Percentiles rank a stretch among this genome's conserved stretches.
phyloP scores from a whole-genome alignment of 345 rosid genomes.

The Garcia nutans region DNA sequence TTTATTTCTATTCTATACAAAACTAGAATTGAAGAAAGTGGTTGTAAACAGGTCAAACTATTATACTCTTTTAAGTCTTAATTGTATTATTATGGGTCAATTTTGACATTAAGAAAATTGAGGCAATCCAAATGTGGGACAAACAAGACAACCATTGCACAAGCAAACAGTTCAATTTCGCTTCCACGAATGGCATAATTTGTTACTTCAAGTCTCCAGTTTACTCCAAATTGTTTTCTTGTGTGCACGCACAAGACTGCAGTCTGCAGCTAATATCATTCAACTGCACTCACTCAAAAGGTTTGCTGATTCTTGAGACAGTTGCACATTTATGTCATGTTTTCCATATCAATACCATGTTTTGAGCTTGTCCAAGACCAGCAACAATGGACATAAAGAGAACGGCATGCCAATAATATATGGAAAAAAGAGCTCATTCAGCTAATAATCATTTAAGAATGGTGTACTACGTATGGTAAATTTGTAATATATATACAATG shows the following conservation, averaged over 20 bases:
- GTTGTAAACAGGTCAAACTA: not conserved
- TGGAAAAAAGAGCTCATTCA: not conserved
- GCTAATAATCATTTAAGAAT: not conserved
- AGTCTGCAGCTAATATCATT: not conserved
- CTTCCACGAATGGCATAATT: slow-evolving; percentile 16
- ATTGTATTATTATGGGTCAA: not conserved
- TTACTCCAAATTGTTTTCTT: slow-evolving; percentile 17
- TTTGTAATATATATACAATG: not conserved
- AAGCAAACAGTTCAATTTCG: slow-evolving; percentile 20
- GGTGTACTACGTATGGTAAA: not conserved
- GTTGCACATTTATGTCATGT: not conserved
- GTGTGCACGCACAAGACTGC: slow-evolving; percentile 16
- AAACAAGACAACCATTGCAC: not conserved
- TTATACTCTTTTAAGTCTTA: too few species aligned
- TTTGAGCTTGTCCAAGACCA: too few species aligned
- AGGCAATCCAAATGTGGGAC: not conserved
- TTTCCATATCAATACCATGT: not conserved
- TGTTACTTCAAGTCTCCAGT: not conserved
- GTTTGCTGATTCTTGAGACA: too few species aligned
- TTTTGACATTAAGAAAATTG: not conserved
- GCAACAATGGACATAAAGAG: not conserved
- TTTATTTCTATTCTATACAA: not conserved
- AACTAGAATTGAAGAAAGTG: not conserved
- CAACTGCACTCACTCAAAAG: not conserved
- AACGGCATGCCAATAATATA: not conserved